Evolutionary conservation across 2,329 filamentous ascomycete species (phyloP), one percentile per base, ranked within the genome.

Genomic region (Cladosporium colombiae): DNA sequence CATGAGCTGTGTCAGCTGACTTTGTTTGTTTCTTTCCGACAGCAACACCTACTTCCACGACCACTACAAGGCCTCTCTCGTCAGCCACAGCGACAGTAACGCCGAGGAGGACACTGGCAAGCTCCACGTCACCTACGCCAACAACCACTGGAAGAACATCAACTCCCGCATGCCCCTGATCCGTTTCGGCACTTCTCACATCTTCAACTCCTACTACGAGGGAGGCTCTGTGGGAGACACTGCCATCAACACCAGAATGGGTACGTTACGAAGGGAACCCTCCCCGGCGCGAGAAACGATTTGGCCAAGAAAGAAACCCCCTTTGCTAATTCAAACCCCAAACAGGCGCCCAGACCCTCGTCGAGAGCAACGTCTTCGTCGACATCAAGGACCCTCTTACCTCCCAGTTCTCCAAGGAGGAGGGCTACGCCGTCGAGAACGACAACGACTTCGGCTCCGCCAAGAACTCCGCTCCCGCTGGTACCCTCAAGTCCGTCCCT

Each of bases 121-220:
- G 73, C 81, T 90, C 55, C 84, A 80, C 73, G 80, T 91, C 64
- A 90, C 88, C 65, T 89, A 88, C 75, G 82, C 83, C 78, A 85
- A 89, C 81, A 90, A 90, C 83, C 81, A 85, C 81, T 90, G 83
- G 82, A 73, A 74, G 70, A 88, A 89, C 80, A 77, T 89, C 74
- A 87, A 88, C 81, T 88, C 85, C 8, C 88, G 88, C 64, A 80
- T 78, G 0, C 88, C 89, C 5, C 86, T 83, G 3, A 74, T 89
- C 75, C 87, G 88, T 70, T 91, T 90, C 79, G 88, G 88, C 31
- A 89, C 85, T 50, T 86, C 80, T 13, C 88, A 91, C 78, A 74
- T 86, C 70, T 86, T 83, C 80, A 88, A 86, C 81, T 82, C 75
- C 73, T 81, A 80, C 75, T 83, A 77, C 74, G 77, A 80, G 21